phyloP scores from a whole-genome alignment of 305 asterid genomes.

The Fraxinus nigra region DNA sequence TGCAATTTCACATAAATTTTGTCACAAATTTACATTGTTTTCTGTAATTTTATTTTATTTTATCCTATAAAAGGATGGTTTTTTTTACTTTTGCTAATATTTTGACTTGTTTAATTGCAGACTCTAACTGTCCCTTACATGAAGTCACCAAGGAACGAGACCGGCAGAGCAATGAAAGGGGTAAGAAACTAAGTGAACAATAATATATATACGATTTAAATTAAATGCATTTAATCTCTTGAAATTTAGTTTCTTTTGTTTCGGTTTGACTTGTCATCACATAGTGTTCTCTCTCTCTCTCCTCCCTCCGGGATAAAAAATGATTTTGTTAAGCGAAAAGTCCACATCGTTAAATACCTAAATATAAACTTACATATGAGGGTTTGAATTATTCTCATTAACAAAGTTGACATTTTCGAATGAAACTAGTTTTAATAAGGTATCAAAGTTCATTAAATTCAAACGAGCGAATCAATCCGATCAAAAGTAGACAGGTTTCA shows the following conservation, averaged over 20 bases:
- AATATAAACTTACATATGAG: not conserved
- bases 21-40: not conserved
- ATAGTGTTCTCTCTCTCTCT: too few relatives aligned
- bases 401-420: too few relatives aligned
- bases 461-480: too few relatives aligned
- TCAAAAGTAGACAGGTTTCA: too few relatives aligned
- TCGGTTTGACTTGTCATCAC: not conserved
- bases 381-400: too few relatives aligned
- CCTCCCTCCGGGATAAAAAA: too few relatives aligned
- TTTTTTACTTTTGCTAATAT: too few relatives aligned
- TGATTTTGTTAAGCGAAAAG: not conserved
- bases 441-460: too few relatives aligned
- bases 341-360: not conserved
- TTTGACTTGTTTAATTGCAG: conserved; percentile 32
- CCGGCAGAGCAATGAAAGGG: conserved; percentile 46
- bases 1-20: not conserved
- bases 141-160: conserved; percentile 64
- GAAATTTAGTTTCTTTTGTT: not conserved
- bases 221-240: not conserved
- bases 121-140: conserved; percentile 84
- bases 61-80: not conserved
- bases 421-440: not conserved
- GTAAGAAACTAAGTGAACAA: conserved; percentile 33
- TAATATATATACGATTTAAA: not conserved
- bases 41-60: not conserved